These are phyloP conservation scores for Dothistroma septosporum DNA, from an alignment of 2,329 filamentous ascomycete species.

Conservation along the genomic window DNA sequence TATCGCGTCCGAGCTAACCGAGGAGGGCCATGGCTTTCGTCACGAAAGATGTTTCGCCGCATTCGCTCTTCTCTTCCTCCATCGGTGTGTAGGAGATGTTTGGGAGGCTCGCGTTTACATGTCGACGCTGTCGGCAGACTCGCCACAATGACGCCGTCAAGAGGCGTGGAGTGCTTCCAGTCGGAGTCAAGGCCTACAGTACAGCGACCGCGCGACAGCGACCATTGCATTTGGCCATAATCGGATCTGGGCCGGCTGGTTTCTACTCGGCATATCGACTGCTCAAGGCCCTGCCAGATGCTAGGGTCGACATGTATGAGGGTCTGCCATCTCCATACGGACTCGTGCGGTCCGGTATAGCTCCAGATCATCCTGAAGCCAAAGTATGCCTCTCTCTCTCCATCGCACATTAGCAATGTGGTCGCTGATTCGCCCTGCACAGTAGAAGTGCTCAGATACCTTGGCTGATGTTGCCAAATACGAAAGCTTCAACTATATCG, in stretches of 20 bases:
- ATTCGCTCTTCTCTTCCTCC: neutral
- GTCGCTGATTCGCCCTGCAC: conserved; percentile 25
- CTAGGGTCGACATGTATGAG: conserved; percentile 92
- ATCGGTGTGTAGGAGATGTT: conserved; percentile 8
- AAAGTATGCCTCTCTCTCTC: conserved; percentile 58
- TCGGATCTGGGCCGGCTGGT: conserved; percentile 86
- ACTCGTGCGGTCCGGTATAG: conserved; percentile 87
- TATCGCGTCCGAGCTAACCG: neutral
- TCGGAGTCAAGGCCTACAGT: conserved; percentile 22
- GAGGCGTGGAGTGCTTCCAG: conserved; percentile 6
- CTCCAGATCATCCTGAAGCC: conserved; percentile 97
- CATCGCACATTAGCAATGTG: neutral
- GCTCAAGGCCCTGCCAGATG: conserved; percentile 68
- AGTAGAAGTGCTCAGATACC: conserved; percentile 87
- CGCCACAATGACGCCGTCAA: conserved; percentile 18
- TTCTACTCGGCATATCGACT: conserved; percentile 91
- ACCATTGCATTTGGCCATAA: conserved; percentile 71
- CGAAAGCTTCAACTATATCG: conserved; percentile 81
- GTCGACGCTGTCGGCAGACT: conserved; percentile 17
- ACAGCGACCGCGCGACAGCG: conserved; percentile 35
- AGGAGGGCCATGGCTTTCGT: neutral
- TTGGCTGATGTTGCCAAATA: conserved; percentile 84
- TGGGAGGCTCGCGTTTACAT: conserved; percentile 17
- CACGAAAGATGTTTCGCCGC: conserved; percentile 1
- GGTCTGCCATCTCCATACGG: conserved; percentile 88